Evolutionary conservation across 1,139 yeast species (phyloP).

Genomic region (Taiozyma sp.): DNA sequence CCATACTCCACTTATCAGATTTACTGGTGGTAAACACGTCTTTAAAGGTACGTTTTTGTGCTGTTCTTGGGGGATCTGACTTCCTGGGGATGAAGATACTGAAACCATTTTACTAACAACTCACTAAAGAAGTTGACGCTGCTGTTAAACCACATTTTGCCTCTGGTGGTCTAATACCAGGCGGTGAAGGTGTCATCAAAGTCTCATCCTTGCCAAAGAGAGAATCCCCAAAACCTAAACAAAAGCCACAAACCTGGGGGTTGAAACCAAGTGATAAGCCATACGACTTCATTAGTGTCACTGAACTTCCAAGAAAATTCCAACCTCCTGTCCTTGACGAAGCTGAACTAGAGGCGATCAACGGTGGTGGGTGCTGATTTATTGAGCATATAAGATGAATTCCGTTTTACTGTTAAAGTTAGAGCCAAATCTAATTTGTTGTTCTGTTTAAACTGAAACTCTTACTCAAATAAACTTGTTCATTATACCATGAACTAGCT

Average conservation of each 20-base stretch:
- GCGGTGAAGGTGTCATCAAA: slow-evolving; percentile 14
- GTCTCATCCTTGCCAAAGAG: slow-evolving; percentile 14
- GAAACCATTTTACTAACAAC: not conserved
- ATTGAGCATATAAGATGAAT: not conserved
- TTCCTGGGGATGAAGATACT: not conserved
- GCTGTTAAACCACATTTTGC: slow-evolving; percentile 16
- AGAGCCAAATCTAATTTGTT: not conserved
- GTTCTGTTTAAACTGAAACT: not conserved
- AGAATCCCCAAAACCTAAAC: slow-evolving; percentile 10
- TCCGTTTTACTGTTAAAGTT: not conserved
- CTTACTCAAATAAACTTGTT: not conserved
- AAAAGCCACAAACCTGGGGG: slow-evolving; percentile 2
- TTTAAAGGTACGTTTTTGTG: slow-evolving; percentile 4
- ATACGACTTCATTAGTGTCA: slow-evolving; percentile 15
- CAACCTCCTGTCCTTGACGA: slow-evolving; percentile 16
- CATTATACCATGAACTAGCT: not conserved
- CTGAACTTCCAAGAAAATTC: slow-evolving; percentile 20
- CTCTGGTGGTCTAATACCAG: slow-evolving; percentile 23
- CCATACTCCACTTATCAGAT: slow-evolving; percentile 20
- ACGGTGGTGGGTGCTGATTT: slow-evolving; percentile 23
- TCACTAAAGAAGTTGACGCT: slow-evolving; percentile 6
- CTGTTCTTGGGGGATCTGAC: not conserved
- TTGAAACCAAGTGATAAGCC: slow-evolving; percentile 17
- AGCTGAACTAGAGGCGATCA: slow-evolving; percentile 20
- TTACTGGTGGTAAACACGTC: slow-evolving; percentile 21